Base-by-base conservation (phyloP, 495 filamentous ascomycete genomes). In the Lepidopterella palustris region DNA sequence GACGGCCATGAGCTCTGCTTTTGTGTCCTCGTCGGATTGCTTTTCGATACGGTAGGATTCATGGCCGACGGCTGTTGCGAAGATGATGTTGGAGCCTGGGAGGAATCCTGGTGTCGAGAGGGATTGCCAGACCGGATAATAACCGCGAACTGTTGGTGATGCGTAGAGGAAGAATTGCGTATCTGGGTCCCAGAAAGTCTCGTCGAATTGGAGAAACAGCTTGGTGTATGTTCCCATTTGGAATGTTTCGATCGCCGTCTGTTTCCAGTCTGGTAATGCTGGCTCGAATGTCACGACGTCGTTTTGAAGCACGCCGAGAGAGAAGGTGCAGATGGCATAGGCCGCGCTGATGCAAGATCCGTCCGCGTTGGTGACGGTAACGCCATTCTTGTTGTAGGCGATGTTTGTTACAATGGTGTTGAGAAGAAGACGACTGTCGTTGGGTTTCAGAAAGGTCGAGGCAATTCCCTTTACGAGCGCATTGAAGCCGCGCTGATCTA, bases 171-270 rank as follows among this genome's bases (percentile, higher is more conserved):
- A 82, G 73, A 82, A 89, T 65, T 90, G 79, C 3, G 82, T 84
- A 23, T 83, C 75, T 5, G 65, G 66, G 48, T 85, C 80, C 87
- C 87, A 91, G 73, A 88, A 91, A 5, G 82, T 81, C 32, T 84
- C 72, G 57, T 81, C 78, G 70, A 89, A 91, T 56, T 87, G 86
- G 11, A 89, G 70, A 76, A 90, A 90, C 61, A 90, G 84, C 66
- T 89, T 90, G 56, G 85, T 90, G 74, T 89, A 91, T 0, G 84
- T 89, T 24, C 82, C 86, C 81, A 91, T 87, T 59, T 78, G 77
- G 70, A 87, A 87, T 45, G 79, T 81, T 5, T 81, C 78, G 62
- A 89, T 85, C 6, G 82, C 82, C 23, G 77, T 78, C 10, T 77
- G 74, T 64, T 91, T 90, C 86, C 85, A 88, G 9, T 71, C 68